Evolutionary conservation across 2,329 filamentous ascomycete genomes (phyloP).

Genomic region (Fusarium sp.): DNA sequence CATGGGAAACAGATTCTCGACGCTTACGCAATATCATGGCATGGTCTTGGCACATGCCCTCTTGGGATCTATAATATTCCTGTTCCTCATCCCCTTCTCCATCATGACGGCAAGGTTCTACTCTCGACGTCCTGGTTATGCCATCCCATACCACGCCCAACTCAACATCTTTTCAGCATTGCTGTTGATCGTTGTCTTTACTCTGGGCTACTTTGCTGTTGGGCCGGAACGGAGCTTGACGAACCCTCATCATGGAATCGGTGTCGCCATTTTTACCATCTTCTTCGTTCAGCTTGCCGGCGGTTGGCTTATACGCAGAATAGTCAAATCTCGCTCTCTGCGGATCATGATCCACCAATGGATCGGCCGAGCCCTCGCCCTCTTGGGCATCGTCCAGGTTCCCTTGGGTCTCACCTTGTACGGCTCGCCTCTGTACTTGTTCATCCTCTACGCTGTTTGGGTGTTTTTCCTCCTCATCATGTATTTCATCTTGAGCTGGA

Average conservation of each 20-base stretch:
- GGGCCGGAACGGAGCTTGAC: constrained; percentile 75
- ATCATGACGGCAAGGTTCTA: constrained; percentile 79
- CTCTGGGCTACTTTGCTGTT: constrained; percentile 81
- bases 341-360: constrained; percentile 82
- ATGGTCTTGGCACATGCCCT: constrained; percentile 77
- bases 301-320: constrained; percentile 68
- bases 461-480: constrained; percentile 74
- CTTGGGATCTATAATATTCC: constrained; percentile 76
- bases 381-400: constrained; percentile 87
- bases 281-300: constrained; percentile 76
- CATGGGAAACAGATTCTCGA: constrained; percentile 83
- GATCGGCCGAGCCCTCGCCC: constrained; percentile 78
- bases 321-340: constrained; percentile 59
- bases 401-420: constrained; percentile 91
- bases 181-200: constrained; percentile 74
- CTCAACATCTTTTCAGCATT: constrained; percentile 74
- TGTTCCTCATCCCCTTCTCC: constrained; percentile 76
- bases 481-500: constrained; percentile 84
- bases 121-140: constrained; percentile 65
- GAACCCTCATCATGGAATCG: constrained; percentile 87
- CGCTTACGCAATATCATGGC: constrained; percentile 72
- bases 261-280: constrained; percentile 78
- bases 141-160: constrained; percentile 76
- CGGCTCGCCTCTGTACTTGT: constrained; percentile 84
- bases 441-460: constrained; percentile 86